Evolutionary conservation across 345 rosid species (phyloP).

Genomic region (Pugionium dolabratum): DNA sequence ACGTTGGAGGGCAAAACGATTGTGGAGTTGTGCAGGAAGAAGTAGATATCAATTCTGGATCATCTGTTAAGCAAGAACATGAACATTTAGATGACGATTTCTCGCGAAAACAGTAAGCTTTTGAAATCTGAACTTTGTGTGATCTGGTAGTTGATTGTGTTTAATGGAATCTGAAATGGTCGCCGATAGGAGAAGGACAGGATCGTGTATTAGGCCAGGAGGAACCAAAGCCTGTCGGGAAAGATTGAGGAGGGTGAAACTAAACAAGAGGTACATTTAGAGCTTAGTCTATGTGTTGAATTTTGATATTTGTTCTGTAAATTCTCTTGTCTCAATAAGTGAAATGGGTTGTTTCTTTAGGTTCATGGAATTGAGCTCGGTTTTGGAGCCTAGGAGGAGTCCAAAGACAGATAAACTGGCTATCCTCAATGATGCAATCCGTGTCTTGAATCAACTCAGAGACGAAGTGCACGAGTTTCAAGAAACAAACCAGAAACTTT

Average conservation of each 20-base stretch:
- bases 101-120: constrained; percentile 52
- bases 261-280: constrained; percentile 65
- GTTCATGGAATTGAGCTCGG: constrained; percentile 75
- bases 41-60: constrained; percentile 39
- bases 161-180: constrained; percentile 9
- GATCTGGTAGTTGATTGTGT: constrained; percentile 32
- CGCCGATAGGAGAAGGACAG: constrained; percentile 29
- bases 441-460: constrained; percentile 74
- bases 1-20: neutral
- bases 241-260: constrained; percentile 79
- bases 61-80: constrained; percentile 42
- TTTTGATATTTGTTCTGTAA: neutral
- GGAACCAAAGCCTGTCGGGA: constrained; percentile 82
- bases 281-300: neutral
- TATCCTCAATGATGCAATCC: constrained; percentile 80
- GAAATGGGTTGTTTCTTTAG: constrained; percentile 40
- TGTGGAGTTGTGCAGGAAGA: constrained; percentile 32
- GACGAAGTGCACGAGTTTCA: constrained; percentile 73
- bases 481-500: constrained; percentile 75
- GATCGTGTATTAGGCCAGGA: constrained; percentile 33
- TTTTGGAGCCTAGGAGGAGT: constrained; percentile 82
- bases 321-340: constrained; percentile 8
- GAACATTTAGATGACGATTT: constrained; percentile 42
- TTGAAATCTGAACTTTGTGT: neutral
- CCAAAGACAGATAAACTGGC: constrained; percentile 82